Evolutionary conservation across 805 yeast genomes (phyloP).

Genomic region (Yarrowia yakushimensis): DNA sequence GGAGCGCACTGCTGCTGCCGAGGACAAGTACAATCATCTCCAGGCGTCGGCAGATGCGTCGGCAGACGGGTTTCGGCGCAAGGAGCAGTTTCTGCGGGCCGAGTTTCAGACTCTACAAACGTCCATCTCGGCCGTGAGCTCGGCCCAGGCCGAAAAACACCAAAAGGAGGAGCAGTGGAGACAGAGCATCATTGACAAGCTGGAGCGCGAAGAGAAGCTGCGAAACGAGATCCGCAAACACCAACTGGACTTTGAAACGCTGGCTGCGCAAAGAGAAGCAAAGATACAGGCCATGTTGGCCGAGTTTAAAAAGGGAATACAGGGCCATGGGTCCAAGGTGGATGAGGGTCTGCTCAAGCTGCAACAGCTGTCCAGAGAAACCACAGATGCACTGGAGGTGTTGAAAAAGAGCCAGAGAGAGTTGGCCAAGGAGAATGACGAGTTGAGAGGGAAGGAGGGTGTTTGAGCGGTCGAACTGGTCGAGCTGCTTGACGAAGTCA

Average conservation of each 20-base stretch:
- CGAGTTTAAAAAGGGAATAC: not conserved
- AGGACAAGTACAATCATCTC: constrained; percentile 45
- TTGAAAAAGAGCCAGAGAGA: constrained; percentile 11
- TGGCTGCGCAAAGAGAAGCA: not conserved
- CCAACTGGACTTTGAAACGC: constrained; percentile 7
- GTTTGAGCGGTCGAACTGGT: not conserved
- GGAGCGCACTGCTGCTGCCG: constrained; percentile 47
- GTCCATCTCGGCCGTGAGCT: not conserved
- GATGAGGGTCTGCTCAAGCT: not conserved
- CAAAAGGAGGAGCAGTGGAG: not conserved
- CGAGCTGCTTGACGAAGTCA: too few species aligned
- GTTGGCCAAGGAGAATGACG: not conserved
- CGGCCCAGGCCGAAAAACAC: not conserved
- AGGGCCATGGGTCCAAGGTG: not conserved
- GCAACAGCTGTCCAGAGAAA: not conserved
- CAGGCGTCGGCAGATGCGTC: constrained; percentile 50
- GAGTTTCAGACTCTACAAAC: not conserved
- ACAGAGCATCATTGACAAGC: not conserved
- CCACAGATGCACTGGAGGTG: not conserved
- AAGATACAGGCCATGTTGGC: constrained; percentile 1
- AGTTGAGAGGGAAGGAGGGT: not conserved
- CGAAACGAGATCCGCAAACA: constrained; percentile 1
- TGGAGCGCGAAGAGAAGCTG: not conserved
- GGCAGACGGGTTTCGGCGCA: constrained; percentile 50
- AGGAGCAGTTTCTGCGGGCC: not conserved